Evolutionary conservation across 2,329 filamentous ascomycete genomes (phyloP), one percentile per base, ranked within the genome.

Genomic region (Blastomyces gilchristii): DNA sequence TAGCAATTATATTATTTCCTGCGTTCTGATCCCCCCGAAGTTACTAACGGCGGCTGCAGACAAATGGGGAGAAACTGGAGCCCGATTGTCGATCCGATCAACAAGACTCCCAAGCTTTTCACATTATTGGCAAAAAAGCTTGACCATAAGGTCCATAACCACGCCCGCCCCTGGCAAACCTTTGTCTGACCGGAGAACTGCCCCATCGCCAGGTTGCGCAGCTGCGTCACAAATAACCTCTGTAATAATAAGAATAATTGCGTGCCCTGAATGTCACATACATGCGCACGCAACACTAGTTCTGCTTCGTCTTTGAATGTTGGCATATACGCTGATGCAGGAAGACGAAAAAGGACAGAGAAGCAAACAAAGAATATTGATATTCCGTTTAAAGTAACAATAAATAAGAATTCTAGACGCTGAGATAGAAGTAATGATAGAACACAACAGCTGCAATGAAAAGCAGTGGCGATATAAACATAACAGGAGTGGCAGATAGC

Each of bases 71-170:
- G 5, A 18, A 41, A 45, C 25, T 50, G 22, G 31, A 37, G 58
- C 34, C 45, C 25, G 18, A 45, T n/a, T 61, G 59, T 31, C 59
- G 59, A 61, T 61, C 59, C 7, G 59, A 61, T 50, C 43, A 60
- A 50, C 58, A 60, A 50, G 47, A 61, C 47, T 61, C 18, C 59
- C 59, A 61, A 61, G 59, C 59, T 52, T 61, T 61, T 50, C 52
- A 50, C 58, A 61, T 61, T 61, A 61, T 61, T 61, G 59, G 59
- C 59, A 61, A 61, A 61, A 61, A 61, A 61, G 59, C 59, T 61
- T 61, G 59, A 61, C 59, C 31, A 43, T 18, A 61, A 39, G 53
- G 59, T 53, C 59, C 31, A 43, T 18, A 61, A 39, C 59, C 59
- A 53, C 47, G 37, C 31, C 11, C 47, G 37, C 31, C 11, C 59